Evolutionary conservation across 192 early-diverging fungal genomes (phyloP).

Genomic region (Entomortierella beljakovae): DNA sequence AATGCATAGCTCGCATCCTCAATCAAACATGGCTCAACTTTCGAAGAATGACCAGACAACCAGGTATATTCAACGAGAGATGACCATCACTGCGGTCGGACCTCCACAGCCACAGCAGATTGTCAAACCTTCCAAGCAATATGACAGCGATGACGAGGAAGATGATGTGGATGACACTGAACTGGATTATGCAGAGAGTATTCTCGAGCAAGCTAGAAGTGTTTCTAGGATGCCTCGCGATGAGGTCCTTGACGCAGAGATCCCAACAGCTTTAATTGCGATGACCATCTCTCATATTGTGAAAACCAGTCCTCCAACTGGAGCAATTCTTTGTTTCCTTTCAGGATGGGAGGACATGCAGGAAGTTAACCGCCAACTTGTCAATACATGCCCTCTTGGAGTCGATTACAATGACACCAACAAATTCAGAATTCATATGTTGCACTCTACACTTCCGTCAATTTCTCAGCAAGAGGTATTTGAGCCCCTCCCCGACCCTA

Average conservation of each 20-base stretch:
- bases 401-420: slow-evolving; percentile 60
- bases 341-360: slow-evolving; percentile 76
- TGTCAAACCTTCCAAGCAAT: not conserved
- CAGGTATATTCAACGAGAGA: slow-evolving; percentile 59
- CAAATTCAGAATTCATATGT: slow-evolving; percentile 60
- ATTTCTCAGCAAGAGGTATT: slow-evolving; percentile 74
- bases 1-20: slow-evolving; percentile 36
- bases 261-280: slow-evolving; percentile 54
- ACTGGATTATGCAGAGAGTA: slow-evolving; percentile 47
- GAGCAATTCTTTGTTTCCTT: slow-evolving; percentile 83
- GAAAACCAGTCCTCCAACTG: slow-evolving; percentile 52
- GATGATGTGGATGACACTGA: slow-evolving; percentile 55
- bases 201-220: slow-evolving; percentile 54
- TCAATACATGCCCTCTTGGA: slow-evolving; percentile 58
- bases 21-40: slow-evolving; percentile 21
- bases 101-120: slow-evolving; percentile 26
- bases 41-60: slow-evolving; percentile 44
- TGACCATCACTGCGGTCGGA: slow-evolving; percentile 35
- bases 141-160: slow-evolving; percentile 54
- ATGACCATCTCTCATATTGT: slow-evolving; percentile 57
- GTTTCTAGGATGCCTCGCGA: slow-evolving; percentile 49
- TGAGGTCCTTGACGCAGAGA: slow-evolving; percentile 55
- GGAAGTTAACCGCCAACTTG: slow-evolving; percentile 54
- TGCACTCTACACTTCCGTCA: slow-evolving; percentile 74
- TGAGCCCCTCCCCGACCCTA: slow-evolving; percentile 53